Conservation (phyloP, 441 rosid genomes). For the Erodium chrysanthum region DNA sequence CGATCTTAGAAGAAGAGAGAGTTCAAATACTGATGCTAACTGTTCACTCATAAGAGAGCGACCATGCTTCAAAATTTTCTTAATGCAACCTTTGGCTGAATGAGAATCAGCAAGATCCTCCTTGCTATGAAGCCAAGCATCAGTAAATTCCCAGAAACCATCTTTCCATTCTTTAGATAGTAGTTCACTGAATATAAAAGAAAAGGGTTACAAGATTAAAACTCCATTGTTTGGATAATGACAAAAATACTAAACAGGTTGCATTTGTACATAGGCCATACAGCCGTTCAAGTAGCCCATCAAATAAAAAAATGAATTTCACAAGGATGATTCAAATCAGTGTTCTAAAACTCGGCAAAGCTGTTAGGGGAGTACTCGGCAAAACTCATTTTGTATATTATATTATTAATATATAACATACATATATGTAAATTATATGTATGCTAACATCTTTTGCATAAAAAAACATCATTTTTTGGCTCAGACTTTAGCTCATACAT, state of each 20-base stretch:
- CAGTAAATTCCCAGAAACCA: slow-evolving; percentile 82
- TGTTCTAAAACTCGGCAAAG: no score
- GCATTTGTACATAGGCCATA: background rate
- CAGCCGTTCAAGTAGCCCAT: background rate
- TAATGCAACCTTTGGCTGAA: slow-evolving; percentile 74
- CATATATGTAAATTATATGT: no score
- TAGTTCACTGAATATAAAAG: slow-evolving; percentile 48
- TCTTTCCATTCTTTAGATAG: slow-evolving; percentile 74
- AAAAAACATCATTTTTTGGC: no score
- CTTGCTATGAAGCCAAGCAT: slow-evolving; percentile 53
- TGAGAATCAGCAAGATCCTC: slow-evolving; percentile 38
- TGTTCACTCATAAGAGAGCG: slow-evolving; percentile 44
- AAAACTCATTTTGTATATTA: no score
- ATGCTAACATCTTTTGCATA: no score
- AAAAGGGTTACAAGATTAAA: no score
- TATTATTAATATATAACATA: no score
- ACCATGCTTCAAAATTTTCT: slow-evolving; percentile 48
- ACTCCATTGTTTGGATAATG: background rate
- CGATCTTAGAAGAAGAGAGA: slow-evolving; percentile 80
- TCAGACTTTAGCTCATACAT: no score
- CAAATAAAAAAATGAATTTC: background rate
- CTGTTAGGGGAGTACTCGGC: no score
- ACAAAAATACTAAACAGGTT: background rate
- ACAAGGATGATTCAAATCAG: background rate
- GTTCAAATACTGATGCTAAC: slow-evolving; percentile 64